Conservation (phyloP, 1,139 yeast genomes). For the Yamadazyma atmosphaerica region DNA sequence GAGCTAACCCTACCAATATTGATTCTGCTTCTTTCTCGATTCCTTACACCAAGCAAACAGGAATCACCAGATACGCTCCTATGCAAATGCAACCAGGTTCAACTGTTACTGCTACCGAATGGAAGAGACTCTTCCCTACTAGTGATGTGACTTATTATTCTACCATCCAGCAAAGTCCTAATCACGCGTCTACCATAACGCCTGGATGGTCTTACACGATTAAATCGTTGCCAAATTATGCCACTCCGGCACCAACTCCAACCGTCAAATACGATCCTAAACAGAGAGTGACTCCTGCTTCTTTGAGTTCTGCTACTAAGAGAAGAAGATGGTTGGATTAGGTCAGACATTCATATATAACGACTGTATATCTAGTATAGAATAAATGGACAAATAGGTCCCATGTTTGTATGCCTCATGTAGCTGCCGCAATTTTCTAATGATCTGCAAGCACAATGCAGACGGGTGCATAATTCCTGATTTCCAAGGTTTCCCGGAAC, state of each 20-base stretch:
- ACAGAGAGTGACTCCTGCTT: slow-evolving; percentile 39
- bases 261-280: slow-evolving; percentile 47
- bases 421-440: too few relatives aligned
- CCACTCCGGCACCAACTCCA: slow-evolving; percentile 68
- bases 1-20: slow-evolving; percentile 27
- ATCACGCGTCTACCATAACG: slow-evolving; percentile 62
- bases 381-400: too few relatives aligned
- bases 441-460: too few relatives aligned
- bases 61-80: slow-evolving; percentile 76
- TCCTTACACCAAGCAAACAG: slow-evolving; percentile 76
- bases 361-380: too few relatives aligned
- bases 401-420: too few relatives aligned
- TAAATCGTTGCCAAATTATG: slow-evolving; percentile 64
- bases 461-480: too few relatives aligned
- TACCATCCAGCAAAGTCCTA: slow-evolving; percentile 42
- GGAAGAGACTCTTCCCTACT: slow-evolving; percentile 64
- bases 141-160: slow-evolving; percentile 62
- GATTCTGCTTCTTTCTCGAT: slow-evolving; percentile 41
- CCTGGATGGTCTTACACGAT: slow-evolving; percentile 81
- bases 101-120: slow-evolving; percentile 61
- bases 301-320: slow-evolving; percentile 37
- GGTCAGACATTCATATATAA: neutral
- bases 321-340: slow-evolving; percentile 37
- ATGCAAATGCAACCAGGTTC: slow-evolving; percentile 83
- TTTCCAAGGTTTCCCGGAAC: too few relatives aligned